Evolutionary conservation across 371 early-diverging fungal species (phyloP).

Genomic region (Rhizopus sp.): DNA sequence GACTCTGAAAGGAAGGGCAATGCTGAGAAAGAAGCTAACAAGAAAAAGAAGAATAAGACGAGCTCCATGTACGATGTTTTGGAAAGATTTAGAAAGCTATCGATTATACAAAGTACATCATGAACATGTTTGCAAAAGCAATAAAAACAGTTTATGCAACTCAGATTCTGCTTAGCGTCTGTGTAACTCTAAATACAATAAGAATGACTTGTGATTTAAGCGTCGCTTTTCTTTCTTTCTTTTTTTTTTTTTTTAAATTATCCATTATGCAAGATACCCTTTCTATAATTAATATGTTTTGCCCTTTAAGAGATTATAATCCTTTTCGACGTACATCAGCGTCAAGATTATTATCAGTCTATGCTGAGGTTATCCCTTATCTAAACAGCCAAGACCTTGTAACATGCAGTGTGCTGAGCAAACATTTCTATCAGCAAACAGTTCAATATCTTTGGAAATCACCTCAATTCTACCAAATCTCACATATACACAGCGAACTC

Average conservation of each 20-base stretch:
- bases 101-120: conserved; percentile 18
- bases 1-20: not conserved
- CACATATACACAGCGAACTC: conserved; percentile 22
- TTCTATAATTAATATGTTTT: not conserved
- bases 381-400: conserved; percentile 1
- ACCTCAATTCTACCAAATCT: conserved; percentile 9
- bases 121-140: not conserved
- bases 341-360: not conserved
- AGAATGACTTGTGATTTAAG: not conserved
- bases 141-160: not conserved
- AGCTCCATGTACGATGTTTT: conserved; percentile 26
- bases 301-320: not conserved
- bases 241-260: not conserved
- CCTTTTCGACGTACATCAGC: not conserved
- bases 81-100: conserved; percentile 27
- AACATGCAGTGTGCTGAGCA: conserved; percentile 3
- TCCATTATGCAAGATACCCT: too few relatives aligned
- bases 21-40: conserved; percentile 6
- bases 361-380: conserved; percentile 1
- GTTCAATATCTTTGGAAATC: not conserved
- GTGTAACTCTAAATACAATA: not conserved
- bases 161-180: too few relatives aligned
- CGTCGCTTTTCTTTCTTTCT: not conserved
- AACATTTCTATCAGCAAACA: not conserved
- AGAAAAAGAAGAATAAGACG: conserved; percentile 21